Percentiles rank a stretch among this genome's conserved stretches.
Evolutionary conservation across 768 basidiomycete species (phyloP).

Genomic region (Suillus alpinus): DNA sequence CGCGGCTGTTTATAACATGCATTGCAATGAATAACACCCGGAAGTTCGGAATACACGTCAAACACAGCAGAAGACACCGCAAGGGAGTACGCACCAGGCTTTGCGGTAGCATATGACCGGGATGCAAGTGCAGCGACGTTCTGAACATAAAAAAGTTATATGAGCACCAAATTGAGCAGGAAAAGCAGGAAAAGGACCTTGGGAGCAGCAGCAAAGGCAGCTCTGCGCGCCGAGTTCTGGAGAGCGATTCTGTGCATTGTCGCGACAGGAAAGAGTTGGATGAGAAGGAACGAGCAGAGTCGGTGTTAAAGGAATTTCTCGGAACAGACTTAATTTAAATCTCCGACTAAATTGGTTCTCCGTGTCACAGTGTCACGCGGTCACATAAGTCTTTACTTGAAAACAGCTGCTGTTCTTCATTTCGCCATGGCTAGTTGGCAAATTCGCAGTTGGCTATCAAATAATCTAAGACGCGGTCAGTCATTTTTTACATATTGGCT

Average conservation of each 20-base stretch:
- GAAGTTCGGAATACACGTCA: conserved; percentile 13
- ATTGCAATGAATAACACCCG: conserved; percentile 24
- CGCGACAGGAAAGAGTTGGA: conserved; percentile 42
- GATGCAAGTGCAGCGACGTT: conserved; percentile 47
- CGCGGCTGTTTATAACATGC: conserved; percentile 63
- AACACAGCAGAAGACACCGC: conserved; percentile 4
- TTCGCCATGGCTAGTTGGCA: conserved; percentile 16
- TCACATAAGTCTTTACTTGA: conserved; percentile 7
- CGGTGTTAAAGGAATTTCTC: conserved; percentile 30
- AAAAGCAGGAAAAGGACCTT: conserved; percentile 45
- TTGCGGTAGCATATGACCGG: conserved; percentile 96
- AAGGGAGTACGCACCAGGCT: conserved; percentile 72
- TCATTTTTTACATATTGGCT: background rate
- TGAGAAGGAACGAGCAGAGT: conserved; percentile 42
- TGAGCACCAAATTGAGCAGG: conserved; percentile 4
- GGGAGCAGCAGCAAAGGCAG: conserved; percentile 63
- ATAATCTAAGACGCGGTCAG: conserved; percentile 22
- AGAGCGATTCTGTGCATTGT: conserved; percentile 85
- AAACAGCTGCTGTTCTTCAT: background rate
- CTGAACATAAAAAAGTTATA: conserved; percentile 24
- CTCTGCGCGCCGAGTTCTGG: conserved; percentile 78
- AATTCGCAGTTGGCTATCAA: conserved; percentile 25
- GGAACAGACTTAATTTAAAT: conserved; percentile 31
- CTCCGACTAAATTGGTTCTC: conserved; percentile 27
- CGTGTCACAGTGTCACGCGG: conserved; percentile 7